Evolutionary conservation across 2,329 filamentous ascomycete genomes (phyloP), one percentile per base, ranked within the genome.

Genomic region (Ilyonectria mors-panacis): DNA sequence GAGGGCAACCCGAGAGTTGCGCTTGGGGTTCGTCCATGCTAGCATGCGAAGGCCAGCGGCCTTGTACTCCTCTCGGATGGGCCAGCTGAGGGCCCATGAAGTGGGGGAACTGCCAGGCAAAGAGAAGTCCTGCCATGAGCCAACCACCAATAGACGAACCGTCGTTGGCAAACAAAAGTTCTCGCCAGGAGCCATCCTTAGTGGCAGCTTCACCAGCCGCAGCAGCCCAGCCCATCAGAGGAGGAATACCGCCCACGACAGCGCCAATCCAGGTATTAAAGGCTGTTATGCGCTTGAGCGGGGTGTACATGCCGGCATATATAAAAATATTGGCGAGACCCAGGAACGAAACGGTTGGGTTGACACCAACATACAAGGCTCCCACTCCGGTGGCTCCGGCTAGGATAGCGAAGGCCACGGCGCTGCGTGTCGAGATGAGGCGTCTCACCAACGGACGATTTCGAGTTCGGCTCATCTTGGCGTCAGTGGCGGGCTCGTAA

Each of bases 51-150:
- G 86, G 9, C 89, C 90, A 0, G 88, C 90, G 12, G 84, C 85
- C 71, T 91, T 92, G 85, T 99, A 99, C 79, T 99, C 96, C 9
- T 97, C 91, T 21, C 94, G 88, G 67, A 98, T 97, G 4, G 89
- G 86, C 89, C 95, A 97, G 53, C 93, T 95, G 23, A 99, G 86
- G 1, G 95, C 92, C 92, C 87, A 98, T 98, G 84, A 99, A 99
- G 82, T 99, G 96, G 3, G 96, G 94, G 78, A 99, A 98, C 78
- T 99, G 95, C 96, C 96, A 99, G 13, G 94, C 92, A 73, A 97
- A 97, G 6, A 99, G 85, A 7, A 98, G 83, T 0, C 87, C 90
- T 1, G 94, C 95, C 15, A 98, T 85, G 1, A 98, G 83, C 96
- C 96, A 99, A 4, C 95, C 96, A 6, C 96, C 96, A 12, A 90